Percentiles rank a stretch among this genome's conserved stretches.
These are phyloP conservation scores for Aegilops bicornis DNA, from an alignment of 176 grass and related monocot species.

Conservation along the genomic window DNA sequence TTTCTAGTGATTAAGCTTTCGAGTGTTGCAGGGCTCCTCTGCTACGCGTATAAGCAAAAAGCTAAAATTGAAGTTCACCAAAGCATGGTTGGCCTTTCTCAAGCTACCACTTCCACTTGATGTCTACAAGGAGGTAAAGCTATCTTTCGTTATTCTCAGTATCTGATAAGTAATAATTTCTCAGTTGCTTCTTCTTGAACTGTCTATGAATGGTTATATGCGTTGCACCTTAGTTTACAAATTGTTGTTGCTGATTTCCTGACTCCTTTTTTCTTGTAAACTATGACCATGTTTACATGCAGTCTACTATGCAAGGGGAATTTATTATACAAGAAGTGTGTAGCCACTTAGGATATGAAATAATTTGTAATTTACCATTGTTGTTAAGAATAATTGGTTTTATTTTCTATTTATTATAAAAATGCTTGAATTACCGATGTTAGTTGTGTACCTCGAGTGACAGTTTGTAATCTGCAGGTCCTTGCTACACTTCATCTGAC, in stretches of 20 bases:
- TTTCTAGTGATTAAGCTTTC: conserved; percentile 24
- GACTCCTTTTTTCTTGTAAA: neutral
- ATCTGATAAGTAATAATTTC: neutral
- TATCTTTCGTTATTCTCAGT: neutral
- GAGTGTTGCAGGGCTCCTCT: conserved; percentile 42
- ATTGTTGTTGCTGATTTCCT: neutral
- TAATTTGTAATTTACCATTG: neutral
- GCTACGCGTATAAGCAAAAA: conserved; percentile 58
- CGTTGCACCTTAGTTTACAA: conserved; percentile 13
- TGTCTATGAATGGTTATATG: conserved; percentile 3
- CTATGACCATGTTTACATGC: neutral
- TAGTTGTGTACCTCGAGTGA: conserved; percentile 15
- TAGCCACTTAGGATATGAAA: conserved; percentile 10
- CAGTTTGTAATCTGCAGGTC: conserved; percentile 52
- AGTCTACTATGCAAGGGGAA: neutral
- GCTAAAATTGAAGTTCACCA: conserved; percentile 76
- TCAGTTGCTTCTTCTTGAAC: neutral
- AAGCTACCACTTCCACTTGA: conserved; percentile 87
- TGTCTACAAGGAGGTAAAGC: conserved; percentile 94
- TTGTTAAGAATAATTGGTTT: neutral
- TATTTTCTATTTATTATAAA: neutral
- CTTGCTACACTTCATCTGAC: conserved; percentile 88
- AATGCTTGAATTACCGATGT: neutral
- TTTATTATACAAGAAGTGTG: neutral
- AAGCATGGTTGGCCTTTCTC: conserved; percentile 90